These are phyloP conservation scores for Moricandia moricandioides DNA, from an alignment of 345 rosid species.

Conservation along the genomic window DNA sequence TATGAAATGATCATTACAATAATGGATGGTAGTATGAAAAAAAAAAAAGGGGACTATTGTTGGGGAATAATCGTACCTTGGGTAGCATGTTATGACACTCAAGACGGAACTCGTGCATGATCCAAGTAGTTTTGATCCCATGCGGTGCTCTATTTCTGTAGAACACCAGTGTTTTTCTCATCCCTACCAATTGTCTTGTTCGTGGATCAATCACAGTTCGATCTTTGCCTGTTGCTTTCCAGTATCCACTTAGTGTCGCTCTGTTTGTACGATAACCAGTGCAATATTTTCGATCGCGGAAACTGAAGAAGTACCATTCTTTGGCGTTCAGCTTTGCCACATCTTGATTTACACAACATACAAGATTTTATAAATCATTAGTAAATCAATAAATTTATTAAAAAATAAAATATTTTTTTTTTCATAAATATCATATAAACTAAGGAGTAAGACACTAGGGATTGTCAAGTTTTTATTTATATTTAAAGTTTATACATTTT, in stretches of 20 bases:
- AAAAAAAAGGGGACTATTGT: slow-evolving; percentile 2
- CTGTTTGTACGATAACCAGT: slow-evolving; percentile 91
- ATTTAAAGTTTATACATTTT: neutral
- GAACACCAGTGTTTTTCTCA: slow-evolving; percentile 96
- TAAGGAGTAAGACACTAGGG: neutral
- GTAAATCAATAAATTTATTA: neutral
- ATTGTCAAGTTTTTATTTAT: neutral
- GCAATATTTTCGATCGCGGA: slow-evolving; percentile 84
- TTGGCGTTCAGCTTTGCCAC: slow-evolving; percentile 91
- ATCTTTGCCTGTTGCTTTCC: slow-evolving; percentile 99
- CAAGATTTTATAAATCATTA: neutral
- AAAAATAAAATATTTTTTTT: too few species aligned
- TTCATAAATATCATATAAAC: neutral
- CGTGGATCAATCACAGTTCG: slow-evolving; percentile 70
- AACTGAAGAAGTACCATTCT: slow-evolving; percentile 99
- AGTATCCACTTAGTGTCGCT: slow-evolving; percentile 80
- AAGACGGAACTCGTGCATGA: slow-evolving; percentile 97
- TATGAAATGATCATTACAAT: slow-evolving; percentile 25
- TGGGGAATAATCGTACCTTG: slow-evolving; percentile 50
- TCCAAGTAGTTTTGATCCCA: slow-evolving; percentile 96
- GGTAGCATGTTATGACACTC: slow-evolving; percentile 93
- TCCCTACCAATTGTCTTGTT: slow-evolving; percentile 69
- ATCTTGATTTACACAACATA: slow-evolving; percentile 40
- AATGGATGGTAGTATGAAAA: slow-evolving; percentile 24
- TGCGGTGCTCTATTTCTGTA: slow-evolving; percentile 87